Base-by-base conservation (phyloP, 1,284 basidiomycete genomes). In the Ustilago hordei region DNA sequence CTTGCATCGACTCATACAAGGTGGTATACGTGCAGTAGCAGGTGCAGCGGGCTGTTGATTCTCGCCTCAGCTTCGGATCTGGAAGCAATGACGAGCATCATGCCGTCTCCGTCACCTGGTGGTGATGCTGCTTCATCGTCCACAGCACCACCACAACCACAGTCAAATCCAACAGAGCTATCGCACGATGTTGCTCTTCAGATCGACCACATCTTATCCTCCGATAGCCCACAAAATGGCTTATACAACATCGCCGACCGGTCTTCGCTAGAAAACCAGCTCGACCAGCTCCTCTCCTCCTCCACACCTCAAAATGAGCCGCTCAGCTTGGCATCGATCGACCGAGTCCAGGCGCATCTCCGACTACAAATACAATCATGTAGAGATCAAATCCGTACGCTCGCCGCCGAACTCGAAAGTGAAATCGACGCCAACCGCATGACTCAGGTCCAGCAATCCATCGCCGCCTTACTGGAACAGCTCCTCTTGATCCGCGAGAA, bases 401-500 rank as follows among this genome's bases (percentile, higher is more conserved):
- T 78, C 64, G 63, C 62, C 17, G 55, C 61, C 1, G 65, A 78
- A 55, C 70, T 78, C 53, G 68, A 74, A 19, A 52, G 61, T 12
- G 70, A 78, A 38, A 74, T 69, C 60, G 75, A 78, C 55, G 59
- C 71, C 43, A 69, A 70, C 32, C 66, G 75, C 50, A 78, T 78
- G 75, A 62, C 71, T 2, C 63, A 70, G 28, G 64, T 78, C 13
- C 75, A 78, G 52, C 53, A 67, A 17, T 54, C 66, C 9, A 68
- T 78, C 38, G 66, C 72, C 28, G 62, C 73, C 83, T 89, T 98
- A 11, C 90, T 98, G 64, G 91, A 92, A 35, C 95, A 98, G 87
- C 95, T 98, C 90, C 94, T 93, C 31, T 91, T 92, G 60, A 98
- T 98, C 78, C 90, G 94, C 41, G 95, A 97, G 86, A 96, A 98